phyloP scores from a whole-genome alignment of 1,284 basidiomycete genomes.

The Cryptococcus sp. region DNA sequence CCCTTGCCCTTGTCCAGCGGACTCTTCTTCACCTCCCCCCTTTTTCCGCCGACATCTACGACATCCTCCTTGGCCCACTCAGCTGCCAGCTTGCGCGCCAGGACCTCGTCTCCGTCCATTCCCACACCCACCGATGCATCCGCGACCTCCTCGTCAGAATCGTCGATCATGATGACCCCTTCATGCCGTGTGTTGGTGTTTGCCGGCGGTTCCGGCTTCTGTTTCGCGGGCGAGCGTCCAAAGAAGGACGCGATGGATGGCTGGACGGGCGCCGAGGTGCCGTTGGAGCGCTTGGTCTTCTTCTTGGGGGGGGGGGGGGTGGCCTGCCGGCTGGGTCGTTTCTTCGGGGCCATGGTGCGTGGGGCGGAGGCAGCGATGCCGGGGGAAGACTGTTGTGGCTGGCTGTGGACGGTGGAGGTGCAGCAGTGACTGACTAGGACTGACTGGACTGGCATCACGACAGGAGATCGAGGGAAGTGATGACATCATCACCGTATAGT shows the following conservation, averaged over 20 bases:
- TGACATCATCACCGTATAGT: no score
- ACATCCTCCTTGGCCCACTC: constrained; percentile 22
- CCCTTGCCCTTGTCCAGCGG: constrained; percentile 20
- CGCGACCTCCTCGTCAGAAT: constrained; percentile 29
- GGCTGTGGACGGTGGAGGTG: no score
- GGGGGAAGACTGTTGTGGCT: no score
- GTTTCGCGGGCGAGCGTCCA: constrained; percentile 31
- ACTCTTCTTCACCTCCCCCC: neutral
- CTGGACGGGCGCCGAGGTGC: neutral
- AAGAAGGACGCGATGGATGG: constrained; percentile 42
- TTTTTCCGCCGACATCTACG: constrained; percentile 3
- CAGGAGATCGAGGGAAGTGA: no score
- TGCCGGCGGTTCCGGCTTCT: constrained; percentile 8
- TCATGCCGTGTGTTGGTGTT: neutral
- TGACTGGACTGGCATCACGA: no score
- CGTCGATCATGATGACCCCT: constrained; percentile 33
- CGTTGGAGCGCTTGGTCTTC: constrained; percentile 7
- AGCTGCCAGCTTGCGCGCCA: constrained; percentile 29
- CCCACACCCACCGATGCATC: neutral
- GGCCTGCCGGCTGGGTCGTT: constrained; percentile 4
- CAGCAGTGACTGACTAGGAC: no score
- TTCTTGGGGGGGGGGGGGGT: constrained; percentile 11
- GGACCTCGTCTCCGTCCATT: constrained; percentile 21
- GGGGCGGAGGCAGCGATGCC: neutral
- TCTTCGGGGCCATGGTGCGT: constrained; percentile 11